These are phyloP conservation scores for Penicillium steckii DNA, from an alignment of 495 filamentous ascomycete genomes.

Conservation along the genomic window DNA sequence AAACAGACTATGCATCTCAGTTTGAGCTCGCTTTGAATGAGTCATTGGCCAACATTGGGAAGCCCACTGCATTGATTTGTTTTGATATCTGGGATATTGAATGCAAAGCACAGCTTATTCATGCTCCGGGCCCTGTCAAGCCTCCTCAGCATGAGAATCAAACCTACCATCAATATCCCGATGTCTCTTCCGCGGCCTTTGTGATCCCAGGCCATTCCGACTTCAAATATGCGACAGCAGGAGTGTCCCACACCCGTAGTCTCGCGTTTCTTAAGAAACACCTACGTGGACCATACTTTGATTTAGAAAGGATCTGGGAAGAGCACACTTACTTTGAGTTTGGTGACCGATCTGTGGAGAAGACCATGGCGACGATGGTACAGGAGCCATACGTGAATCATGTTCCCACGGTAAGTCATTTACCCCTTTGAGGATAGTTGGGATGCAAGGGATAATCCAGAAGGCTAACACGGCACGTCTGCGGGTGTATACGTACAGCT, in stretches of 20 bases:
- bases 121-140: slow-evolving; percentile 10
- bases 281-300: slow-evolving; percentile 45
- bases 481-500: slow-evolving; percentile 30
- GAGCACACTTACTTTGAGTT: slow-evolving; percentile 49
- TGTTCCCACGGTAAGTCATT: slow-evolving; percentile 45
- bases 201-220: slow-evolving; percentile 31
- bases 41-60: not conserved
- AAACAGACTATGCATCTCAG: slow-evolving; percentile 18
- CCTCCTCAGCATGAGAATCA: not conserved
- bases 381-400: slow-evolving; percentile 59
- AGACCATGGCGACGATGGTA: slow-evolving; percentile 57
- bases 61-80: slow-evolving; percentile 13
- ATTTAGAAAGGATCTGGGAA: slow-evolving; percentile 61
- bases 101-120: not conserved
- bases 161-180: slow-evolving; percentile 23
- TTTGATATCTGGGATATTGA: slow-evolving; percentile 18
- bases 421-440: not conserved
- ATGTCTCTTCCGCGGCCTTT: slow-evolving; percentile 22
- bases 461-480: not conserved
- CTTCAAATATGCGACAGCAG: slow-evolving; percentile 31
- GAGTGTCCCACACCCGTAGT: slow-evolving; percentile 34
- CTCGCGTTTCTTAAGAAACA: slow-evolving; percentile 34
- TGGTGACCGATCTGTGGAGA: slow-evolving; percentile 37
- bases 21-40: slow-evolving; percentile 17
- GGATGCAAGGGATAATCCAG: slow-evolving; percentile 33